Base-by-base conservation (phyloP, 2,329 filamentous ascomycete species). In the Aspergillus fructus region DNA sequence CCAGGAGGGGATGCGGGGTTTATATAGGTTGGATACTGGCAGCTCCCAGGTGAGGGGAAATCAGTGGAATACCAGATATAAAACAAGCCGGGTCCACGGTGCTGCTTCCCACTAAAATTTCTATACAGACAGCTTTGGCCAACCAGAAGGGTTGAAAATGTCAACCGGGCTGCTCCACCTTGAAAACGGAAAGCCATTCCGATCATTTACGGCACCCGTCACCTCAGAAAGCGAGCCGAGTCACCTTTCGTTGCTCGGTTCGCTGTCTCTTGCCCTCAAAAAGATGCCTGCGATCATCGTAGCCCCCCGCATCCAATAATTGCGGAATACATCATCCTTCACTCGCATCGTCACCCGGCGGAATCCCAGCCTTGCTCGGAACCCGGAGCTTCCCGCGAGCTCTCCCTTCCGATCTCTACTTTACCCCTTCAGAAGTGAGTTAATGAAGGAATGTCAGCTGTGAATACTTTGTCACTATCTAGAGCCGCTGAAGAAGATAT, bases 11-110 rank as follows among this genome's bases (percentile, higher is more conserved):
- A 57, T 58, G 59, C 21, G 40, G 47, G 34, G 49, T 48, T 42
- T 57, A 48, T 49, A 57, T 53, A 57, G 41, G 21, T 3, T 21
- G n/a, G n/a, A 58, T 42, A 51, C 42, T 30, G 27, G 27, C 9
- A 30, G 27, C 41, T 33, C 46, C 48, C 45, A 56, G 48, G 52
- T 34, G 58, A 49, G 37, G 19, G 53, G 59, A 56, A 54, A 54
- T 49, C 15, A 42, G 23, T 15, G n/a, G 24, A 45, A 53, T 52
- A 34, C 42, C 19, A 43, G 30, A 34, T 34, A 21, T 48, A 49
- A 49, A 49, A 30, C 27, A 30, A 30, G 27, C 8, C 4, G 9
- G 27, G 27, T 9, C 27, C 27, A 30, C 27, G 27, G 33, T 37
- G 33, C 33, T 24, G 30, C 33, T n/a, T 50, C 21, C 27, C 34